Conservation (phyloP, 2,329 filamentous ascomycete species). For the Alternaria triticimaculans region DNA sequence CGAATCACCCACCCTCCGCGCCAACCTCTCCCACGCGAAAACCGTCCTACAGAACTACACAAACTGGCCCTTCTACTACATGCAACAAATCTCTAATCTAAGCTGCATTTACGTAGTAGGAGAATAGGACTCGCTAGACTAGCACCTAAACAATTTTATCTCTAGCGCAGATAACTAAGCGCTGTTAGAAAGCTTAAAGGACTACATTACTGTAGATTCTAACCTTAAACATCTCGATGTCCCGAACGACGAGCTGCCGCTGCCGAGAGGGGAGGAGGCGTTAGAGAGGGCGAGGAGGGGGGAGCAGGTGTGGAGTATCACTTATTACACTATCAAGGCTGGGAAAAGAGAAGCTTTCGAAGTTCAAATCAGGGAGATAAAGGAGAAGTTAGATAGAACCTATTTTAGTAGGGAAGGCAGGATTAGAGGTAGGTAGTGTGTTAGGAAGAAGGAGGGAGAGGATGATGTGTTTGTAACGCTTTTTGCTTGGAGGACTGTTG, state of each 20-base stretch:
- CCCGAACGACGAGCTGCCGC: conserved; percentile 41
- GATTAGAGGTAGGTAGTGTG: conserved; percentile 49
- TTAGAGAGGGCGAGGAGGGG: not conserved
- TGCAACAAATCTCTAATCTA: conserved; percentile 55
- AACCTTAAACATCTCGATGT: conserved; percentile 52
- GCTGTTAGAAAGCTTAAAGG: conserved; percentile 46
- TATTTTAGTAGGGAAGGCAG: conserved; percentile 7
- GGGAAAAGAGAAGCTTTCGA: conserved; percentile 28
- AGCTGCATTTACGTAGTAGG: conserved; percentile 53
- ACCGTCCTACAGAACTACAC: conserved; percentile 49
- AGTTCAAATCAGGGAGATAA: conserved; percentile 15
- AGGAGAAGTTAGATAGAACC: not conserved
- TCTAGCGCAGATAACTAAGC: conserved; percentile 52
- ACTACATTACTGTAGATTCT: conserved; percentile 51
- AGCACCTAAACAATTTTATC: conserved; percentile 54
- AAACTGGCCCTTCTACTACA: conserved; percentile 46
- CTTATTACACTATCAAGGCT: conserved; percentile 42
- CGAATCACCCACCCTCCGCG: conserved; percentile 28
- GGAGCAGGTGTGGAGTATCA: conserved; percentile 38
- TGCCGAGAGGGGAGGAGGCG: conserved; percentile 19
- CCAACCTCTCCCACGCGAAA: conserved; percentile 48
- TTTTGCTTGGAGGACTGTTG: conserved; percentile 47
- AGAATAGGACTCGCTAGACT: conserved; percentile 53
- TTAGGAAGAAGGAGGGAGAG: conserved; percentile 41
- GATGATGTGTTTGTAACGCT: conserved; percentile 55